phyloP scores from a whole-genome alignment of 495 filamentous ascomycete species.

The Aspergillus sparsus region DNA sequence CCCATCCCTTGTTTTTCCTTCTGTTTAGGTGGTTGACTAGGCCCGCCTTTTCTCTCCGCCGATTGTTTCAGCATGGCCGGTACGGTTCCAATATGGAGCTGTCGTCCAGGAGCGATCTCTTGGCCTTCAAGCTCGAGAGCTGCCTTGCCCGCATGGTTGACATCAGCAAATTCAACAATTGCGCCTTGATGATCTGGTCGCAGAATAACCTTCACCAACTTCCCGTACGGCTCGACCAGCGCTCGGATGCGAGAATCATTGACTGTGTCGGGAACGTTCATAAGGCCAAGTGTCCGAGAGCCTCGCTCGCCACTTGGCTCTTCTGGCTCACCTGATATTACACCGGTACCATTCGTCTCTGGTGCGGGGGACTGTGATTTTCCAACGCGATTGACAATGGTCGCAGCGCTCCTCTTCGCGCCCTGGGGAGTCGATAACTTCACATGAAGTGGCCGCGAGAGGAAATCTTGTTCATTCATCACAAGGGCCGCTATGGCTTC shows the following conservation, averaged over 20 bases:
- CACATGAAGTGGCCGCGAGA: slow-evolving; percentile 69
- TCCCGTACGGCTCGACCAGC: slow-evolving; percentile 60
- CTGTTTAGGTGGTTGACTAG: slow-evolving; percentile 37
- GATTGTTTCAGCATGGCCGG: slow-evolving; percentile 65
- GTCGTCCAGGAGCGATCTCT: slow-evolving; percentile 65
- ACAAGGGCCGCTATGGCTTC: slow-evolving; percentile 67
- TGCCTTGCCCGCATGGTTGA: slow-evolving; percentile 72
- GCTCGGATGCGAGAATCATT: slow-evolving; percentile 63
- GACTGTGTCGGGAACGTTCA: slow-evolving; percentile 66
- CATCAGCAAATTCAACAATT: slow-evolving; percentile 75
- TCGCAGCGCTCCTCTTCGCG: slow-evolving; percentile 49
- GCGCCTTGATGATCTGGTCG: slow-evolving; percentile 82
- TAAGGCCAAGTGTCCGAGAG: slow-evolving; percentile 56
- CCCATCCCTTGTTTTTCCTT: slow-evolving; percentile 42
- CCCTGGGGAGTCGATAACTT: slow-evolving; percentile 54
- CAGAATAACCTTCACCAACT: slow-evolving; percentile 56
- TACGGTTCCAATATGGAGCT: slow-evolving; percentile 67
- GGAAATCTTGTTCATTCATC: slow-evolving; percentile 71
- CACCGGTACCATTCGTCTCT: slow-evolving; percentile 36
- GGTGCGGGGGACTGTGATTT: slow-evolving; percentile 39
- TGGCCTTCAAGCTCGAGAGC: slow-evolving; percentile 69
- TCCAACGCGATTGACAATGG: slow-evolving; percentile 41
- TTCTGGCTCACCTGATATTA: slow-evolving; percentile 26
- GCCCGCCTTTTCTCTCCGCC: slow-evolving; percentile 56
- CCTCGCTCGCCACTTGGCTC: slow-evolving; percentile 41